phyloP scores from a whole-genome alignment of 176 grass and related monocot genomes.

The Urochloa ruziziensis region DNA sequence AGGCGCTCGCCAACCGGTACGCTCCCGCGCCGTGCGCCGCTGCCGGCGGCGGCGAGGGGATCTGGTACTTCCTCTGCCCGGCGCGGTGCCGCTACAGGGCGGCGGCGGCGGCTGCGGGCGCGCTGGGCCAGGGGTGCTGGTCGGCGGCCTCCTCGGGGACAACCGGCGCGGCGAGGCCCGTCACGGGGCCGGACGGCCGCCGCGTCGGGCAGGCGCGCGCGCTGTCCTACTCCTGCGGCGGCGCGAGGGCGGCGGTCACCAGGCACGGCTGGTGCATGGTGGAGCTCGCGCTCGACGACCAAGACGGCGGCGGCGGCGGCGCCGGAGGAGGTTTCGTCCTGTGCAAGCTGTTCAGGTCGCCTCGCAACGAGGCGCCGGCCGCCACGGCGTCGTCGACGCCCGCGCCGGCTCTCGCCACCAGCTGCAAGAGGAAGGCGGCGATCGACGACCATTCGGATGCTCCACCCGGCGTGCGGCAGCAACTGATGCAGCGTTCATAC shows the following conservation, averaged over 20 bases:
- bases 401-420: too few species aligned
- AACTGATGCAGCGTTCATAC: neutral
- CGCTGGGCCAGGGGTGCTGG: neutral
- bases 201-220: neutral
- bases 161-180: neutral
- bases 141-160: neutral
- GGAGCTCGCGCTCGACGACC: neutral
- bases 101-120: neutral
- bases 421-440: constrained; percentile 3
- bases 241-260: neutral
- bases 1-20: neutral
- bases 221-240: neutral
- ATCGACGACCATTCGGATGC: neutral
- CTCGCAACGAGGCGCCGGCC: neutral
- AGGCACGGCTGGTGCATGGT: constrained; percentile 8
- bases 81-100: neutral
- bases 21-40: neutral
- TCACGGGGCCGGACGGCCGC: neutral
- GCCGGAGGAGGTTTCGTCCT: neutral
- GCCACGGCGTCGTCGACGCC: neutral
- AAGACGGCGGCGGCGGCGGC: neutral
- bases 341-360: neutral
- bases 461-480: neutral
- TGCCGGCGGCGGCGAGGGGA: neutral
- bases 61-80: neutral